phyloP scores from a whole-genome alignment of 2,329 filamentous ascomycete genomes.

The Gnomoniopsis sp. region DNA sequence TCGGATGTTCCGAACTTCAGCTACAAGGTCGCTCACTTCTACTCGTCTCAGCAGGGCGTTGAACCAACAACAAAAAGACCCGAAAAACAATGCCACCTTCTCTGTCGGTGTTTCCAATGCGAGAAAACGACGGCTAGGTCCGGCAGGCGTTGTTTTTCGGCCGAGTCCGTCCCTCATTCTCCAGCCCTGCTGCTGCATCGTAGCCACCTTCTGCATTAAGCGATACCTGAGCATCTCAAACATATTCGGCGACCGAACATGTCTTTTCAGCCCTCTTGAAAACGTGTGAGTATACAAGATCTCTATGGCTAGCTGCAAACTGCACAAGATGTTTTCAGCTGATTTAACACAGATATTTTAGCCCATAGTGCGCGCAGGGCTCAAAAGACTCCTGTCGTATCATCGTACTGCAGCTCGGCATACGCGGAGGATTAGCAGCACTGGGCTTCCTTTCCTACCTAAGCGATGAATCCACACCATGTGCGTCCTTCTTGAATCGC shows the following conservation, averaged over 20 bases:
- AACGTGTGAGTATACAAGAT: not conserved
- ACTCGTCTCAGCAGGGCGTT: too few species aligned
- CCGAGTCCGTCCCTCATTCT: not conserved
- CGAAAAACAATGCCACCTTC: not conserved
- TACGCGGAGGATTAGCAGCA: not conserved
- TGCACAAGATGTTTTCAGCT: not conserved
- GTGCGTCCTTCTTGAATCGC: not conserved
- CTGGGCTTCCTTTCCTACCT: not conserved
- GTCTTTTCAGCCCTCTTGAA: not conserved
- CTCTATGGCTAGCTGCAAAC: not conserved
- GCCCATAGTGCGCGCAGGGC: not conserved
- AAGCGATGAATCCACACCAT: not conserved
- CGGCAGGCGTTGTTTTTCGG: not conserved
- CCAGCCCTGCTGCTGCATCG: not conserved
- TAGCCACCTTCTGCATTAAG: conserved; percentile 6
- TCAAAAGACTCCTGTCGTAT: not conserved
- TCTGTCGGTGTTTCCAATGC: not conserved
- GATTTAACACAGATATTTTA: not conserved
- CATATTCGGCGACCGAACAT: not conserved
- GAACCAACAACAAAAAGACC: not conserved
- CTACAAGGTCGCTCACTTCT: too few species aligned
- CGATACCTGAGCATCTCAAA: not conserved
- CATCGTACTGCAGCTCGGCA: not conserved
- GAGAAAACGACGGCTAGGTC: not conserved
- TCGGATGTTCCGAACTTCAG: too few species aligned